Conservation (phyloP, 2,329 filamentous ascomycete species). For the Boeremia exigua region DNA sequence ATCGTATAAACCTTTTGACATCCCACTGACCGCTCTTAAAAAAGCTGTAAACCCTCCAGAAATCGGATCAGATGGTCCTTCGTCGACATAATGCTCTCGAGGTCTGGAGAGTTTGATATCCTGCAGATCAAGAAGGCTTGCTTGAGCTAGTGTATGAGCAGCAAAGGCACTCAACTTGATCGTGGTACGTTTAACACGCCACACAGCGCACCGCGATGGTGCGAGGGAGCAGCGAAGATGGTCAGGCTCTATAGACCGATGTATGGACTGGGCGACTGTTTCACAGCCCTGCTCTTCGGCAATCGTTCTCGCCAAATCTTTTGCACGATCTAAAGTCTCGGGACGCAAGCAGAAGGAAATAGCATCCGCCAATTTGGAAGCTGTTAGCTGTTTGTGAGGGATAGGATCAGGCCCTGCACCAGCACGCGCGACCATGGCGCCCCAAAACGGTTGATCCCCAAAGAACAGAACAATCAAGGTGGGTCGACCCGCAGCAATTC, state of each 20-base stretch:
- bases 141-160: slow-evolving; percentile 46
- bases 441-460: slow-evolving; percentile 52
- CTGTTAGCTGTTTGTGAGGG: slow-evolving; percentile 48
- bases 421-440: slow-evolving; percentile 49
- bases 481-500: slow-evolving; percentile 79
- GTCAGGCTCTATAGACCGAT: slow-evolving; percentile 48
- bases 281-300: slow-evolving; percentile 46
- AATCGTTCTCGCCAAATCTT: slow-evolving; percentile 48
- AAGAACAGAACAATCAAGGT: slow-evolving; percentile 86
- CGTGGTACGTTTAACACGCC: slow-evolving; percentile 48
- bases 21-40: slow-evolving; percentile 77
- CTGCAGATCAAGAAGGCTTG: slow-evolving; percentile 43
- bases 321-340: slow-evolving; percentile 43
- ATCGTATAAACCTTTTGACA: no score
- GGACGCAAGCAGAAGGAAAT: slow-evolving; percentile 49
- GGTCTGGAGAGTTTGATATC: slow-evolving; percentile 49
- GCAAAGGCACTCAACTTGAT: slow-evolving; percentile 46
- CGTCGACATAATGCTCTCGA: slow-evolving; percentile 49
- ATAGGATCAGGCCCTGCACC: slow-evolving; percentile 50
- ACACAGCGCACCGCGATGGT: slow-evolving; percentile 45
- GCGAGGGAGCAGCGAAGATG: slow-evolving; percentile 44
- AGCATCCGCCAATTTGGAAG: slow-evolving; percentile 46
- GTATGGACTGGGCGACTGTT: slow-evolving; percentile 46
- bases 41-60: slow-evolving; percentile 67
- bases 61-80: slow-evolving; percentile 50